Base-by-base conservation (phyloP, 1,139 yeast species). In the Zygosaccharomyces pseudobailii region DNA sequence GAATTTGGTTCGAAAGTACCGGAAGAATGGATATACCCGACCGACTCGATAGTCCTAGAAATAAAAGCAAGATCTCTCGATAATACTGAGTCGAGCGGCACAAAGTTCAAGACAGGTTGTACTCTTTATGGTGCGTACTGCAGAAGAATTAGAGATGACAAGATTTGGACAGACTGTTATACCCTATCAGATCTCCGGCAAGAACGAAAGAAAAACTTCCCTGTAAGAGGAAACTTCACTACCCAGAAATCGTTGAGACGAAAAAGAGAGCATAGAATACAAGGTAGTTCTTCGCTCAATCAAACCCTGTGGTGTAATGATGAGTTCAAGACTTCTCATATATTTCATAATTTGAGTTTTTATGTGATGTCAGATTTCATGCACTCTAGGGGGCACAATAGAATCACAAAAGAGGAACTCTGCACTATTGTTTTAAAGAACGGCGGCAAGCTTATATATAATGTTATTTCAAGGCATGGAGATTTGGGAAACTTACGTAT, bases 41-140 rank as follows among this genome's bases (percentile, higher is more conserved):
- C 72, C 32, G 79, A 87, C 38, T 84, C 95, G 1, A 60, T 89
- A 1, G 94, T 90, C 0, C 62, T 92, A n/a, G 95, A 89, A 61
- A 79, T 90, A 7, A 87, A 86, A 61, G 95, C 96, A 0, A 71
- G 96, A 35, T 82, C 90, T 5, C 73, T 88, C 10, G 82, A 81
- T 54, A 69, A 70, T 55, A 64, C 77, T 47, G 61, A 74, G 33
- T 48, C 69, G n/a, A 42, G 50, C 2, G 73, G 71, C 19, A 66
- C 62, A 19, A 72, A 74, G 3, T 89, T 80, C 58, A 81, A 82
- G 1, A 79, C 82, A 0, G 85, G 82, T 0, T 73, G 84, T 4
- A 87, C 96, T 0, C 70, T 92, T 23, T 79, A 88, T 54, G 85
- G 86, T 56, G 86, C 92, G 0, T 82, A 88, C 62, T 85, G 90